These are phyloP conservation scores for Debaryomycetaceae sp. DNA, from an alignment of 1,139 yeast species.

Conservation along the genomic window DNA sequence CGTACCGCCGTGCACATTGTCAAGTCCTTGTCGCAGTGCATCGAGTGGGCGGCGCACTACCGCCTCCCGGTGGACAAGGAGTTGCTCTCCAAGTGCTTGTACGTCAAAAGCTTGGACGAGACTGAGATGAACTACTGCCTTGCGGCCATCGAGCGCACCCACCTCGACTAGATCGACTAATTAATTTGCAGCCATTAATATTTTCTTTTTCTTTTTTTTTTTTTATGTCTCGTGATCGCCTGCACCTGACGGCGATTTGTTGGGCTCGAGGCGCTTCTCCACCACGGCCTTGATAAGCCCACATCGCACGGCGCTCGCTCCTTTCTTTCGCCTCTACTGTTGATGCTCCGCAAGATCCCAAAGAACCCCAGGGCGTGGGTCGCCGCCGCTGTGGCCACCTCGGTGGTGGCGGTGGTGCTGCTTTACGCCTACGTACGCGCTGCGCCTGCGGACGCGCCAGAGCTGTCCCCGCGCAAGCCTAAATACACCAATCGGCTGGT, in stretches of 20 bases:
- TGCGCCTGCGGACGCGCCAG: neutral
- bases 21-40: slow-evolving; percentile 72
- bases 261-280: too few relatives aligned
- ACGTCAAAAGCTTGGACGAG: slow-evolving; percentile 70
- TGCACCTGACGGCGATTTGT: too few relatives aligned
- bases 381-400: slow-evolving; percentile 35
- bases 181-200: too few relatives aligned
- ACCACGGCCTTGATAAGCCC: too few relatives aligned
- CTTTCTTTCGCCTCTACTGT: too few relatives aligned
- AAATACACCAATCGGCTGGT: slow-evolving; percentile 32
- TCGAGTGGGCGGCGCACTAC: slow-evolving; percentile 79
- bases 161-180: too few relatives aligned
- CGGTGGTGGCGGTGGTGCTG: slow-evolving; percentile 25
- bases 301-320: too few relatives aligned
- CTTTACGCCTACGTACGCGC: slow-evolving; percentile 4
- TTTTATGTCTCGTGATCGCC: too few relatives aligned
- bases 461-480: slow-evolving; percentile 6
- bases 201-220: too few relatives aligned
- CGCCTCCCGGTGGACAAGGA: slow-evolving; percentile 48
- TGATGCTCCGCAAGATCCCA: slow-evolving; percentile 12
- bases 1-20: slow-evolving; percentile 75
- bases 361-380: slow-evolving; percentile 30
- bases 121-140: slow-evolving; percentile 62
- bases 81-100: slow-evolving; percentile 75
- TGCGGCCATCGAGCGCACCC: slow-evolving; percentile 6